A percentile compares a stretch with the other conserved stretches of the same genome.
Conservation (phyloP, 495 filamentous ascomycete genomes). For the Penicillium goetzii region DNA sequence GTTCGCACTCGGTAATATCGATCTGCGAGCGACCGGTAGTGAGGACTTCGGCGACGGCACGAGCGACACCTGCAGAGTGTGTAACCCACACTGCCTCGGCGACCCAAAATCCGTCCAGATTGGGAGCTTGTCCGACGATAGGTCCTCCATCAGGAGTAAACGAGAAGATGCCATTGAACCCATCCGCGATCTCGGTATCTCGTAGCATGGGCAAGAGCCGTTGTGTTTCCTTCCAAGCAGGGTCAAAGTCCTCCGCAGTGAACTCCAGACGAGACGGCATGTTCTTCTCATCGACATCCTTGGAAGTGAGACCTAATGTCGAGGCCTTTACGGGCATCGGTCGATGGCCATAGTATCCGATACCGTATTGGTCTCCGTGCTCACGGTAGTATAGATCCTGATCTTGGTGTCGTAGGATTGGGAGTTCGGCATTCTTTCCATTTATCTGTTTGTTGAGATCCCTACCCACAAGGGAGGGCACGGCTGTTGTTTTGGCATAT, state of each 20-base stretch:
- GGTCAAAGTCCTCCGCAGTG: constrained; percentile 51
- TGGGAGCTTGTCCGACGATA: constrained; percentile 50
- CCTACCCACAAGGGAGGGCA: constrained; percentile 38
- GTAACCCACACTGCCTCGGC: constrained; percentile 61
- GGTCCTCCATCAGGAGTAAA: constrained; percentile 58
- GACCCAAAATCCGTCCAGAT: constrained; percentile 55
- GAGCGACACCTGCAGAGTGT: constrained; percentile 56
- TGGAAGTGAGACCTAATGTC: constrained; percentile 44
- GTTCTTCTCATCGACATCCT: constrained; percentile 52
- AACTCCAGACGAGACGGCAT: constrained; percentile 58
- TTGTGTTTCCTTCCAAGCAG: constrained; percentile 51
- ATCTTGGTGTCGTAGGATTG: constrained; percentile 56
- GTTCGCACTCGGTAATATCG: constrained; percentile 52
- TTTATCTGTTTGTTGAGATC: constrained; percentile 39
- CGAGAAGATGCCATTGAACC: constrained; percentile 58
- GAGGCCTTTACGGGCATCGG: constrained; percentile 54
- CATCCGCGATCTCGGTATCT: constrained; percentile 47
- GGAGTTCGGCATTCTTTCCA: constrained; percentile 44
- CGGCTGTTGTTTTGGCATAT: constrained; percentile 52
- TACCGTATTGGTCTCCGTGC: constrained; percentile 55
- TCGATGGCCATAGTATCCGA: constrained; percentile 57
- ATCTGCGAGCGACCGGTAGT: constrained; percentile 49
- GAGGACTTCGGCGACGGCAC: constrained; percentile 52
- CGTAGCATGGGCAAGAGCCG: constrained; percentile 48
- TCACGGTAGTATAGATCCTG: constrained; percentile 59